Evolutionary conservation across 306 rosid species (phyloP), one percentile per base, ranked within the genome.

Genomic region (Delonix regia): DNA sequence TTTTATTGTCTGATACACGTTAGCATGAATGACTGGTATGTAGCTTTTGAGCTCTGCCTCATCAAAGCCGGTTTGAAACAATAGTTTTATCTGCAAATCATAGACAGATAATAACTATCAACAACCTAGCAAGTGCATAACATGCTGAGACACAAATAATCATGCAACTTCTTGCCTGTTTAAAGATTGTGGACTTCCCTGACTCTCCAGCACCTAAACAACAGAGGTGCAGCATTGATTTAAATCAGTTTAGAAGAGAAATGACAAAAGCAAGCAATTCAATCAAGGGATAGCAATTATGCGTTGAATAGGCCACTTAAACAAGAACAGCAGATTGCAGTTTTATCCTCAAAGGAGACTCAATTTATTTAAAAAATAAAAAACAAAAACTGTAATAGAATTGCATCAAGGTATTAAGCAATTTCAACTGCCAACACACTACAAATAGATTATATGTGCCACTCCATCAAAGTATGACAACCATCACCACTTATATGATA

Each of bases 1-100:
- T 96, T 96, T 96, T 96, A 96, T 96, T 87, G 98, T 96, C 98
- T 96, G 99, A 91, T 89, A 96, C 83, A 93, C 96, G 55, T 96
- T 96, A 84, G 99, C 99, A 77, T 96, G 99, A 83, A 95, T 90
- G 89, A 96, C 97, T 42, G 98, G 87, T 76, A 85, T 81, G 81
- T 93, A 95, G 88, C 97, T 88, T 87, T 87, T 90, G 80, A 96
- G 92, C 87, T 96, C 98, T 69, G 98, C 89, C 82, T 96, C 98
- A 7, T 93, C 98, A 80, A 96, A 96, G 81, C 98, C 98, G 24
- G 98, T 91, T 87, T 93, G 99, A 89, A 96, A 93, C 84, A 93
- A 87, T 72, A 96, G 94, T 82, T 91, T 95, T 86, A 96, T 96
- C 98, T 96, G 94, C 83, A 86, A 34, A 71, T 69, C 22, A 39